Conservation (phyloP, 345 rosid genomes). For the Heritiera littoralis region DNA sequence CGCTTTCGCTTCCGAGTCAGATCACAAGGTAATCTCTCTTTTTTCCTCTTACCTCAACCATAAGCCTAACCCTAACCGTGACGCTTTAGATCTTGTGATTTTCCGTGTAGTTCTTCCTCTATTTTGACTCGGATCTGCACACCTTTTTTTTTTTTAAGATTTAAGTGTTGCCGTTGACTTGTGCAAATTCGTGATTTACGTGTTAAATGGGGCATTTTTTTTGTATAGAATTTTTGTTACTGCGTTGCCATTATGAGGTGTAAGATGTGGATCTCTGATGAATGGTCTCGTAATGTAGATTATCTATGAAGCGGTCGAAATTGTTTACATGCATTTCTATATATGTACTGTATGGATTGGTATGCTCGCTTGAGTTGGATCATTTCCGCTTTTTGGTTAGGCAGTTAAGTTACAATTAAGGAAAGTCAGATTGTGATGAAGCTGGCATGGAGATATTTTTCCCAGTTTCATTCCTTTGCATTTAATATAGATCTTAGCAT, state of each 20-base stretch:
- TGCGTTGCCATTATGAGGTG: not conserved
- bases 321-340: not conserved
- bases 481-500: not conserved
- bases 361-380: not conserved
- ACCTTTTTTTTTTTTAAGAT: not conserved
- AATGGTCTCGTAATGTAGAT: not conserved
- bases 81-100: constrained; percentile 36
- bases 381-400: not conserved
- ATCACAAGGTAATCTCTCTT: constrained; percentile 71
- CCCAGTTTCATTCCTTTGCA: not conserved
- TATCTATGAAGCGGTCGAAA: not conserved
- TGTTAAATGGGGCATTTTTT: not conserved
- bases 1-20: constrained; percentile 74
- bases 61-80: constrained; percentile 4
- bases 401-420: not conserved
- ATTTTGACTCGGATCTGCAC: constrained; percentile 38
- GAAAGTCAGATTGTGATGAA: not conserved
- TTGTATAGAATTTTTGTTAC: not conserved
- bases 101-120: not conserved
- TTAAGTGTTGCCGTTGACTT: not conserved
- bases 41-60: not conserved
- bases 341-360: not conserved
- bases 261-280: not conserved
- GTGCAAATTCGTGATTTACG: not conserved
- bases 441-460: constrained; percentile 5